Evolutionary conservation across 2,329 filamentous ascomycete genomes (phyloP), one percentile per base, ranked within the genome.

Genomic region (Colletotrichum euphorbiae): DNA sequence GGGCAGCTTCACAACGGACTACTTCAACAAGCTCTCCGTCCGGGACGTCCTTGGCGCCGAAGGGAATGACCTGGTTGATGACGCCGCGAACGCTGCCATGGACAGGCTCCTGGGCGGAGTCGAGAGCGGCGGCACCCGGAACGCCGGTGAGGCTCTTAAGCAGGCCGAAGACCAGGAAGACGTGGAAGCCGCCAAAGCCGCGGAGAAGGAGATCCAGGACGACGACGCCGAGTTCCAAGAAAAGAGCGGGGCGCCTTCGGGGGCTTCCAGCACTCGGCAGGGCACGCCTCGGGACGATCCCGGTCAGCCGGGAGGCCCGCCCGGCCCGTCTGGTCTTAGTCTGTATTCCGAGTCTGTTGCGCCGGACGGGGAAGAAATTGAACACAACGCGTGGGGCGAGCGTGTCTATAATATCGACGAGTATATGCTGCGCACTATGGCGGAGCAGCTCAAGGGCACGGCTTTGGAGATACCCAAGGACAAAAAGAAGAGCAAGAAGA

Each of bases 1-100:
- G 77, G 96, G 96, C 70, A 94, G 95, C 72, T 99, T 99, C 78
- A 99, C 95, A 0, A 99, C 96, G 0, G 96, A 99, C 75, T 94
- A 97, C 77, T 95, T 97, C 80, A 94, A 94, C 74, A 93, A 91
- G 73, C 83, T 92, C 48, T 94, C 87, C 2, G 90, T 91, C 57
- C 85, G 88, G 42, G 92, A 93, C 69, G 90, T 92, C 57, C 83
- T 93, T 28, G 87, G 85, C 60, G 51, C 33, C 13, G 85, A 87
- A 12, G 84, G 88, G 43, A 82, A 85, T 0, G 88, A 90, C 69
- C 73, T 80, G 6, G 80, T 88, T 24, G 84, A 87, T n/a, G 87
- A 90, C 72, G 92, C 92, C 57, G 92, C 92, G 2, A 92, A 91
- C 67, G 91, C 89, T 5, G 94, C 94, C 4, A 92, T 98, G 87